phyloP scores from a whole-genome alignment of 164 flowering plant species.

The Tetrastigma voinierianum region DNA sequence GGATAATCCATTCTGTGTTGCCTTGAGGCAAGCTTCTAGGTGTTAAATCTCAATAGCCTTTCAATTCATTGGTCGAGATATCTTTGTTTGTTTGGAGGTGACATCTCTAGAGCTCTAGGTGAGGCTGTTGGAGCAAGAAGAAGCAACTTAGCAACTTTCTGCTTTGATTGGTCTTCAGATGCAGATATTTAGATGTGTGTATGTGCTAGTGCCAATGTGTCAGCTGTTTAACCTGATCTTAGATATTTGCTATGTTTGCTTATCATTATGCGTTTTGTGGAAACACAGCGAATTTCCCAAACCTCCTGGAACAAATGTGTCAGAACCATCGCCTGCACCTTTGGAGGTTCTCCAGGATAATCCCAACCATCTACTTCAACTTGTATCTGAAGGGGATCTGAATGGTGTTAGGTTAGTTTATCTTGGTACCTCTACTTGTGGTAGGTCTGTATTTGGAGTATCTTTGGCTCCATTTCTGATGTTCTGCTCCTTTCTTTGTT shows the following conservation, averaged over 20 bases:
- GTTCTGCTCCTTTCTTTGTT: constrained; percentile 2
- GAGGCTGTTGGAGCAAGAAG: not conserved
- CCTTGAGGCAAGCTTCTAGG: no score
- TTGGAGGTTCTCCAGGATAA: constrained; percentile 50
- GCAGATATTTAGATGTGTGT: not conserved
- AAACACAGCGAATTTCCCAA: constrained; percentile 54
- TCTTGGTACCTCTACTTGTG: constrained; percentile 1
- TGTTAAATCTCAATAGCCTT: no score
- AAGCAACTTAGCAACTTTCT: constrained; percentile 1
- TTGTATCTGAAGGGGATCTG: constrained; percentile 80
- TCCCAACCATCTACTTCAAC: constrained; percentile 60
- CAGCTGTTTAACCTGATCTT: not conserved
- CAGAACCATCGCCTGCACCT: constrained; percentile 45
- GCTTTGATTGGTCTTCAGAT: not conserved
- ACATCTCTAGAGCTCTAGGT: not conserved
- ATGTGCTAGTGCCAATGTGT: not conserved
- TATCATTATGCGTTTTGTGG: not conserved
- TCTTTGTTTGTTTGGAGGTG: not conserved
- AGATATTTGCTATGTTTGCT: not conserved
- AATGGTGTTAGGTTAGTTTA: constrained; percentile 75
- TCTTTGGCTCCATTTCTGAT: not conserved
- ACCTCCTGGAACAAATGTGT: constrained; percentile 37
- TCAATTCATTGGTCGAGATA: not conserved
- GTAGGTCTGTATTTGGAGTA: not conserved
- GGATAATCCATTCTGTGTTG: no score